Percentiles rank a stretch among this genome's conserved stretches.
Conservation (phyloP, 129 eudicot species). For the Ambrosia trifida region DNA sequence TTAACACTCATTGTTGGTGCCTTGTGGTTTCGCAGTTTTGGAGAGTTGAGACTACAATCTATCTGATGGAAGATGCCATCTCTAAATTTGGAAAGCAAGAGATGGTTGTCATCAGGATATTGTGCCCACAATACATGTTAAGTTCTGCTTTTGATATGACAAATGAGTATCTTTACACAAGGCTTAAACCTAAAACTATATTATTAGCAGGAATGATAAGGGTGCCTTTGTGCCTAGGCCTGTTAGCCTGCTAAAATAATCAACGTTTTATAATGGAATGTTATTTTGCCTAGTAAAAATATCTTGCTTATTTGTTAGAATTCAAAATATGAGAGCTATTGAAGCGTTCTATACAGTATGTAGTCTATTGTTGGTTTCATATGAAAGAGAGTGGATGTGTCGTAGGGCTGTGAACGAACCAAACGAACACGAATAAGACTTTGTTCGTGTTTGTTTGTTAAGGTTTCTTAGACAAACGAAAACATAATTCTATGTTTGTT, state of each 20-base stretch:
- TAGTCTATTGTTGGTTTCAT: too few relatives aligned
- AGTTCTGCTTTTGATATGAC: neutral
- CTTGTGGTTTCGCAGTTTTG: conserved; percentile 23
- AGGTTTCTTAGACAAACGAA: too few relatives aligned
- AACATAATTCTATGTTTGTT: too few relatives aligned
- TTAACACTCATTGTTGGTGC: conserved; percentile 1
- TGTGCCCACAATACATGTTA: conserved; percentile 14
- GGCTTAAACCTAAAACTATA: neutral
- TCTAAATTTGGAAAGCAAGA: conserved; percentile 17
- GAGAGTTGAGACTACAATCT: conserved; percentile 23
- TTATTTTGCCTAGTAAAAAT: too few relatives aligned
- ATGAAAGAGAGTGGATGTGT: too few relatives aligned
- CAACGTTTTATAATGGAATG: too few relatives aligned
- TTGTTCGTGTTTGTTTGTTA: too few relatives aligned
- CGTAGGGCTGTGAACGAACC: too few relatives aligned
- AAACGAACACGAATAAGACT: too few relatives aligned
- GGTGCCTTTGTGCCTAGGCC: neutral
- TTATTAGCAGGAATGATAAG: neutral
- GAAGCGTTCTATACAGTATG: too few relatives aligned
- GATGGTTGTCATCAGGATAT: conserved; percentile 22
- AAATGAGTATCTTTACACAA: neutral
- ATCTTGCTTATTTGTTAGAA: too few relatives aligned
- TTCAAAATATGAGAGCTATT: too few relatives aligned
- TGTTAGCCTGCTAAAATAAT: neutral
- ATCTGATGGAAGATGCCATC: conserved; percentile 15